Base-by-base conservation (phyloP, 192 early-diverging fungal genomes). In the Gonapodya prolifera region DNA sequence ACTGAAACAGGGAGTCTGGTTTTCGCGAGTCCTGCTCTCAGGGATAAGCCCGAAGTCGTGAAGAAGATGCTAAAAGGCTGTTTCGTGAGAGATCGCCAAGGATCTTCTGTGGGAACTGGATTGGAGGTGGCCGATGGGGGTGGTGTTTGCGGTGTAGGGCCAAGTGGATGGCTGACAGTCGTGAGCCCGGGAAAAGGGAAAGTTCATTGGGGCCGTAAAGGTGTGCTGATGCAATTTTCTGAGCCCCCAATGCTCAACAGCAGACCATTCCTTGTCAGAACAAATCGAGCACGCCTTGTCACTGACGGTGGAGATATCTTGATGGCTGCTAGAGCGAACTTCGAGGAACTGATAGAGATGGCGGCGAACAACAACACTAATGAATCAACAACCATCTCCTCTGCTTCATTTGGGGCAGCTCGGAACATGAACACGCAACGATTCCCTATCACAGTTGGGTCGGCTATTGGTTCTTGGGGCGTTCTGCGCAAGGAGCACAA, bases 1-100 rank as follows among this genome's bases (percentile, higher is more conserved):
- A 94, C 80, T 84, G 82, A 33, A 29, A 85, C 85, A 34, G 91
- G 91, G 0, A 78, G 91, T 0, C 94, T 91, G 75, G 87, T 96
- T n/a, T 85, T 96, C 78, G 92, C 92, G 2, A 90, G 89, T 78
- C 89, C 89, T 69, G 81, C 85, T 1, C 81, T 92, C 45, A 75
- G 84, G 30, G 80, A 86, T 28, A 83, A 85, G 28, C 89, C 86
- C 0, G 77, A 88, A 1, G 75, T 81, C 30, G 85, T 89, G 28
- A 77, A 82, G 17, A 80, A 82, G 74, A 81, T 91, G 18, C 82
- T 93, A 0, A 70, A 81, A n/a, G 81, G 89, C 0, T 89, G 88
- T 61, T 83, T 87, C 69, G 76, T 80, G 30, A 75, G 76, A n/a
- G 69, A 79, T 29, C 81, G 80, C 17, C 77, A 80, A 35, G 71